Evolutionary conservation across 129 eudicot genomes (phyloP).

Genomic region (Apium graveolens): DNA sequence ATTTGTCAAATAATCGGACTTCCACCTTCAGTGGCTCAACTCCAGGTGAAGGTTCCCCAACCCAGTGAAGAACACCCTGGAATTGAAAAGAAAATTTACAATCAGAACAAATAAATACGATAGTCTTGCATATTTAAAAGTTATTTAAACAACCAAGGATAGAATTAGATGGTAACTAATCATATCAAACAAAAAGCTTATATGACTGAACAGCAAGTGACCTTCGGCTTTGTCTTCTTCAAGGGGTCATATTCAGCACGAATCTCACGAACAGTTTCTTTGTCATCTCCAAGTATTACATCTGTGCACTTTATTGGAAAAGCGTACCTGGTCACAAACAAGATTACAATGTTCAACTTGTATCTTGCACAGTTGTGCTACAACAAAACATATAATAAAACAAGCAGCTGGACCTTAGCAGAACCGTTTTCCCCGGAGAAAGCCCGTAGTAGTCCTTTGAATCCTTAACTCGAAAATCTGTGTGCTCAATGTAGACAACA

Average conservation of each 20-base stretch:
- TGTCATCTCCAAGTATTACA: constrained; percentile 46
- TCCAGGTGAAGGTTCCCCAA: constrained; percentile 43
- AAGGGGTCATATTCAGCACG: constrained; percentile 48
- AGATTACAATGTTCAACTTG: not conserved
- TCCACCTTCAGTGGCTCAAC: constrained; percentile 77
- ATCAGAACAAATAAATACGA: not conserved
- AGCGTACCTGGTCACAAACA: constrained; percentile 32
- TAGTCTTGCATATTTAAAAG: not conserved
- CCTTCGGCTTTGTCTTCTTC: constrained; percentile 57
- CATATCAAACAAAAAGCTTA: not conserved
- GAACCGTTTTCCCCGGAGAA: constrained; percentile 56
- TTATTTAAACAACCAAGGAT: not conserved
- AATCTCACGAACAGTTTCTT: constrained; percentile 40
- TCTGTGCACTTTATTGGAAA: constrained; percentile 56
- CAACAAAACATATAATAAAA: not conserved
- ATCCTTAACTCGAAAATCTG: constrained; percentile 74
- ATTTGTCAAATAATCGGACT: constrained; percentile 68
- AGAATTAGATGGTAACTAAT: not conserved
- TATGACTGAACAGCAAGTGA: not conserved
- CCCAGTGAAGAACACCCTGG: constrained; percentile 12
- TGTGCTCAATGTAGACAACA: constrained; percentile 67
- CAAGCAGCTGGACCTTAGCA: constrained; percentile 29
- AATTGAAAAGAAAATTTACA: not conserved
- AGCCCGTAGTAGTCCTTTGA: constrained; percentile 65
- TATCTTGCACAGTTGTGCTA: not conserved